Conservation (phyloP, 306 rosid genomes). For the Acacia confusa region DNA sequence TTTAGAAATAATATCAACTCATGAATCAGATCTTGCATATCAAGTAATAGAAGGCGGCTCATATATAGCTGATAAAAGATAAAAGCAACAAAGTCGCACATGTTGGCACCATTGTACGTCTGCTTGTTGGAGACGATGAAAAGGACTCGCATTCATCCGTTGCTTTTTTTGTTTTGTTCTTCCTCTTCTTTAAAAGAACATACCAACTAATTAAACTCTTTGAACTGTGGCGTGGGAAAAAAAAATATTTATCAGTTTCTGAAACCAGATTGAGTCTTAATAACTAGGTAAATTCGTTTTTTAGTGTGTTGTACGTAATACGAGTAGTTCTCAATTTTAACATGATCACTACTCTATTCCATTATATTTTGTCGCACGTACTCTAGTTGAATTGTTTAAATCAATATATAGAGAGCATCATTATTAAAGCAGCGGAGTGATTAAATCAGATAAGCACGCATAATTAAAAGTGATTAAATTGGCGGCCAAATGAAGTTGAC, state of each 20-base stretch:
- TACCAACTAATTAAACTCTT: background rate
- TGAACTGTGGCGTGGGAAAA: background rate
- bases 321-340: background rate
- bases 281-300: too few species aligned
- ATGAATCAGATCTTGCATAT: too few species aligned
- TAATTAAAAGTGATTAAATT: background rate
- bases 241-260: background rate
- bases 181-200: too few species aligned
- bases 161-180: background rate
- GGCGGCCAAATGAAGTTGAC: background rate
- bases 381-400: background rate
- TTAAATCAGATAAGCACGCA: background rate
- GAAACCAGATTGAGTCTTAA: background rate
- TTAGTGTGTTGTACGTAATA: background rate
- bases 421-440: too few species aligned
- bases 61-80: too few species aligned
- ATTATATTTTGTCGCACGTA: too few species aligned
- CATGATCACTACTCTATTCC: background rate
- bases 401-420: too few species aligned
- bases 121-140: constrained; percentile 6
- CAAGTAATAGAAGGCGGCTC: background rate
- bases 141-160: background rate
- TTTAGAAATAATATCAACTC: too few species aligned
- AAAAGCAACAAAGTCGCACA: background rate
- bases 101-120: background rate